Percentiles rank a stretch among this genome's conserved stretches.
Evolutionary conservation across 768 basidiomycete genomes (phyloP).

Genomic region (Agrocybe pediades): DNA sequence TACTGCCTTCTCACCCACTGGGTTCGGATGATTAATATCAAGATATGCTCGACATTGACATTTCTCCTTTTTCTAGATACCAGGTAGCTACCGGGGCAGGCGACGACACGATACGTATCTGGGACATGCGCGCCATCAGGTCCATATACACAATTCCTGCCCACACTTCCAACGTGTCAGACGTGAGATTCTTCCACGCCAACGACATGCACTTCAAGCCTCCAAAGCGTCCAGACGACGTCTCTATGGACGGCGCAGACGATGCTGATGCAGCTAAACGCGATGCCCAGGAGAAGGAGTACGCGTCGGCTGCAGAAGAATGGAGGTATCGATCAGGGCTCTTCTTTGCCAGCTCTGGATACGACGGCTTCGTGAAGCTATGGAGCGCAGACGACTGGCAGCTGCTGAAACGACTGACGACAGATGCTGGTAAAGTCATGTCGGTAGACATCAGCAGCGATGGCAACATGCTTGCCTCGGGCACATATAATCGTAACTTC

Average conservation of each 20-base stretch:
- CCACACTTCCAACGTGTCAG: conserved; percentile 92
- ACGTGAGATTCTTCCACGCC: conserved; percentile 90
- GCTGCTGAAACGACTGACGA: conserved; percentile 81
- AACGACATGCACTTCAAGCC: conserved; percentile 53
- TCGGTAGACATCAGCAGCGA: conserved; percentile 89
- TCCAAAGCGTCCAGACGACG: conserved; percentile 38
- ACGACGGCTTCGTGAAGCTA: conserved; percentile 92
- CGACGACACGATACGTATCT: conserved; percentile 97
- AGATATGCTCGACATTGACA: conserved; percentile 8
- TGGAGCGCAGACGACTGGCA: conserved; percentile 99
- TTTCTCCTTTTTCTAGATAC: conserved; percentile 55
- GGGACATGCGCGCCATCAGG: conserved; percentile 94
- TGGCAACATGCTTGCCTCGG: conserved; percentile 82
- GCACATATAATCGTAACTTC: conserved; percentile 93
- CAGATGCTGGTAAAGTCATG: conserved; percentile 99
- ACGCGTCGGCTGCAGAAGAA: conserved; percentile 53
- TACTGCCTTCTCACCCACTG: conserved; percentile 93
- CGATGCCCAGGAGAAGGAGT: conserved; percentile 38
- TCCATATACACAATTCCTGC: conserved; percentile 97
- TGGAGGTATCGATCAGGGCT: conserved; percentile 85
- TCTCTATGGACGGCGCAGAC: conserved; percentile 51
- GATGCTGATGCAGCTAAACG: conserved; percentile 34
- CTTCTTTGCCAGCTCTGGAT: conserved; percentile 92
- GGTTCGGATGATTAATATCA: conserved; percentile 54
- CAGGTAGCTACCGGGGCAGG: conserved; percentile 97